A percentile compares a stretch with the other conserved stretches of the same genome.
These are phyloP conservation scores for Phytophthora sansomeana DNA, from an alignment of 352 stramenopile species.

Conservation along the genomic window DNA sequence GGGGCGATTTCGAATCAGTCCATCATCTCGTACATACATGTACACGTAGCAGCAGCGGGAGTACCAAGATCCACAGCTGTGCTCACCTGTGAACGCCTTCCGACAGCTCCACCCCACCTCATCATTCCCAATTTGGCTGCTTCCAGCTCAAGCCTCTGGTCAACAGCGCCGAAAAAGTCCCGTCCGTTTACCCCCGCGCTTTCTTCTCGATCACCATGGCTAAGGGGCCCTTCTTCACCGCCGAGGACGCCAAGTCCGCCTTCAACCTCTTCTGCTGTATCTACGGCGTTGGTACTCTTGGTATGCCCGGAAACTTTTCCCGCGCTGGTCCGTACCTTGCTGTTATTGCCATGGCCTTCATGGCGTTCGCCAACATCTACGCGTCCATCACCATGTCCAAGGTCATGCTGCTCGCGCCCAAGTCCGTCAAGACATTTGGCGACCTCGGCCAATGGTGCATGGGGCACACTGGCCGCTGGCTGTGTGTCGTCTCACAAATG, in stretches of 20 bases:
- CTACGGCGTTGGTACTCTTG: too few relatives aligned
- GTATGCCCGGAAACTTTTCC: too few relatives aligned
- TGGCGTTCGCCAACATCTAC: slow-evolving; percentile 56
- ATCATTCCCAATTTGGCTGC: slow-evolving; percentile 5
- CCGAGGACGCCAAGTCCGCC: slow-evolving; percentile 46
- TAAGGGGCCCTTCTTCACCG: slow-evolving; percentile 35
- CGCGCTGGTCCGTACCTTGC: slow-evolving; percentile 41
- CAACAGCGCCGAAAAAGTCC: too few relatives aligned
- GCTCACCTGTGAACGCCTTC: not conserved
- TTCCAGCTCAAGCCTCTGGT: not conserved
- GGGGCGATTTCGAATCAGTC: too few relatives aligned
- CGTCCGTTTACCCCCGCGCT: too few relatives aligned
- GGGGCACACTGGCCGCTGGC: slow-evolving; percentile 51
- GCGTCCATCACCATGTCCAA: slow-evolving; percentile 45
- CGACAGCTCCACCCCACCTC: not conserved
- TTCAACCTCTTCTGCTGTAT: too few relatives aligned
- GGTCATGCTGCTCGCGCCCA: slow-evolving; percentile 37
- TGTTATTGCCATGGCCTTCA: slow-evolving; percentile 48
- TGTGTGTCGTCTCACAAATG: too few relatives aligned
- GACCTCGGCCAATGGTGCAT: slow-evolving; percentile 64
- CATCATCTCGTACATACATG: too few relatives aligned
- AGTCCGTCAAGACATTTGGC: slow-evolving; percentile 40
- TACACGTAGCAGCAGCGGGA: too few relatives aligned
- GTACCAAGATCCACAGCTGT: too few relatives aligned
- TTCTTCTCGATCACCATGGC: slow-evolving; percentile 8